A percentile compares a stretch with the other conserved stretches of the same genome.
These are phyloP conservation scores for Colletotrichum orbiculare DNA, from an alignment of 2,329 filamentous ascomycete species.

Conservation along the genomic window DNA sequence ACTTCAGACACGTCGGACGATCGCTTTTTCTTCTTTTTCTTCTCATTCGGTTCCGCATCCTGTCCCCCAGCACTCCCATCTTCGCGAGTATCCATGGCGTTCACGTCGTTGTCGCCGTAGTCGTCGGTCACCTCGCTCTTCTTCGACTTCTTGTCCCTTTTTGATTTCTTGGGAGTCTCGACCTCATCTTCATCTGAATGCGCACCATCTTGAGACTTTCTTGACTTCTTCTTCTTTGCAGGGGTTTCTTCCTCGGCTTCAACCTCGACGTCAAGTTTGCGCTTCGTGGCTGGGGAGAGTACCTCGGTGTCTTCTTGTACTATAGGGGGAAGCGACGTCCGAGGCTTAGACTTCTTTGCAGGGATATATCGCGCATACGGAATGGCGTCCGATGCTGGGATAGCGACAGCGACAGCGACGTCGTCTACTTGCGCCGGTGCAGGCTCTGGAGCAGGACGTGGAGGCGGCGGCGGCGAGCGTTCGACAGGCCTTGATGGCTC, in stretches of 20 bases:
- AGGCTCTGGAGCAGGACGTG: slow-evolving; percentile 23
- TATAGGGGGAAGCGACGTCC: slow-evolving; percentile 1
- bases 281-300: slow-evolving; percentile 41
- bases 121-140: neutral
- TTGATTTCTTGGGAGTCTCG: slow-evolving; percentile 36
- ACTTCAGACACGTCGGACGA: neutral
- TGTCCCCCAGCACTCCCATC: slow-evolving; percentile 37
- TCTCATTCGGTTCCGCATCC: slow-evolving; percentile 38
- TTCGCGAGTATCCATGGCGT: slow-evolving; percentile 32
- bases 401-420: slow-evolving; percentile 2
- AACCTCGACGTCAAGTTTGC: slow-evolving; percentile 49
- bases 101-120: neutral
- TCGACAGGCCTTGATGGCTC: slow-evolving; percentile 18
- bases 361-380: slow-evolving; percentile 36
- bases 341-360: slow-evolving; percentile 36
- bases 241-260: slow-evolving; percentile 42
- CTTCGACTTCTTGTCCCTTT: slow-evolving; percentile 45
- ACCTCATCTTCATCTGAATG: slow-evolving; percentile 39
- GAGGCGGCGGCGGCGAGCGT: slow-evolving; percentile 8
- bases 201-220: slow-evolving; percentile 38
- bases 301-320: neutral
- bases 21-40: slow-evolving; percentile 36
- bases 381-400: slow-evolving; percentile 9
- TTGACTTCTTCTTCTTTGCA: slow-evolving; percentile 50
- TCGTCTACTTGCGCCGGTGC: slow-evolving; percentile 28